Evolutionary conservation across 2,329 filamentous ascomycete species (phyloP).

Genomic region (Colletotrichum sojae): DNA sequence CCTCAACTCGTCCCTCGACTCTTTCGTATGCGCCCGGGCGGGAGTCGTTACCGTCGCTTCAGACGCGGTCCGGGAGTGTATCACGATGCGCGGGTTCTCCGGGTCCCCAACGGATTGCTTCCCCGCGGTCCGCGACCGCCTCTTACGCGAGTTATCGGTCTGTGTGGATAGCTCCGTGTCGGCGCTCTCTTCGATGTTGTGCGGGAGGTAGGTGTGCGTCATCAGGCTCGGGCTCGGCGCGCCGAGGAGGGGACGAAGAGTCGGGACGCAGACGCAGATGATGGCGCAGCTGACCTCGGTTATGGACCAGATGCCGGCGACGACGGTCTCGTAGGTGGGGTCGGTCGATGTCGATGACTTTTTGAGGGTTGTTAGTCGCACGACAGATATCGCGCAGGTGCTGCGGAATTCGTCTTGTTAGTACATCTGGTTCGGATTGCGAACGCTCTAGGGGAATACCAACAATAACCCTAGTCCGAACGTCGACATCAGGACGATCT

Average conservation of each 20-base stretch:
- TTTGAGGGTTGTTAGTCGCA: conserved; percentile 51
- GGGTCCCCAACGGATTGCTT: not conserved
- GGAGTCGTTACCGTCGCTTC: not conserved
- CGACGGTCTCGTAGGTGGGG: conserved; percentile 51
- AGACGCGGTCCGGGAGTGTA: not conserved
- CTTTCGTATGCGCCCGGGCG: not conserved
- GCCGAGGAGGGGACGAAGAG: conserved; percentile 49
- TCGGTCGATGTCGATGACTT: conserved; percentile 48
- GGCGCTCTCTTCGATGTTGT: not conserved
- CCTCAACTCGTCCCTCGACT: not conserved
- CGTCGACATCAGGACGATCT: conserved; percentile 41
- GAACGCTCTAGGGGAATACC: not conserved
- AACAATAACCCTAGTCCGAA: conserved; percentile 48
- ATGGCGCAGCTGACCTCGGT: conserved; percentile 56
- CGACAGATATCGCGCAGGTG: conserved; percentile 46
- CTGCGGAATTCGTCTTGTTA: conserved; percentile 8
- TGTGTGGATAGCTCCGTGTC: conserved; percentile 16
- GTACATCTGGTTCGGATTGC: not conserved
- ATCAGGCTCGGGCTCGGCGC: not conserved
- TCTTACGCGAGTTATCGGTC: not conserved
- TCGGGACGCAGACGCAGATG: conserved; percentile 56
- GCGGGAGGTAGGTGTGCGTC: not conserved
- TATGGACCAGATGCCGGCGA: conserved; percentile 52
- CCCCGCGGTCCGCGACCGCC: not conserved
- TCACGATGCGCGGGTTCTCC: not conserved